Evolutionary conservation across 371 early-diverging fungal genomes (phyloP).

Genomic region (Mortierella sp.): DNA sequence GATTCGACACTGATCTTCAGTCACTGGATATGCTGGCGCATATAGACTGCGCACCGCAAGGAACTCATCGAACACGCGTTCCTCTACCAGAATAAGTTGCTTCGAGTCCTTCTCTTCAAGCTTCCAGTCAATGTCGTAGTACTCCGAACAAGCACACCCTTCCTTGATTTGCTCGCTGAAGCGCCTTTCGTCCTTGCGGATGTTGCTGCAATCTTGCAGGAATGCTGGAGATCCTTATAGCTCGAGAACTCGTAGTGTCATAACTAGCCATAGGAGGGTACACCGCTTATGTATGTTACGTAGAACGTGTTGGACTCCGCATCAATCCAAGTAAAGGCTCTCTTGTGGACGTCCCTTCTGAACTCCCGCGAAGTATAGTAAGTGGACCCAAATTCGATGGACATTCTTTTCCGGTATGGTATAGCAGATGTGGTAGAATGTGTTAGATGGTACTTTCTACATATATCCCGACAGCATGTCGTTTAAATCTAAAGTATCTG

Average conservation of each 20-base stretch:
- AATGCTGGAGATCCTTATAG: conserved; percentile 13
- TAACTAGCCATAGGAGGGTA: too few relatives aligned
- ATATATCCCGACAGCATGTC: not conserved
- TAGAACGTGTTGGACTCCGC: conserved; percentile 7
- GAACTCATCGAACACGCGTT: conserved; percentile 13
- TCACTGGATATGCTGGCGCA: conserved; percentile 10
- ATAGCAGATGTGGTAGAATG: not conserved
- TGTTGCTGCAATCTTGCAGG: not conserved
- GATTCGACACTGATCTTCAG: conserved; percentile 2
- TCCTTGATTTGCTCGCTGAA: not conserved
- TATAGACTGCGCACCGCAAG: conserved; percentile 9
- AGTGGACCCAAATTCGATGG: conserved; percentile 7
- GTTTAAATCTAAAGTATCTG: too few relatives aligned
- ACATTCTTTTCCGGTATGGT: not conserved
- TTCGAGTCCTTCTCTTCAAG: not conserved
- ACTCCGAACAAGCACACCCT: not conserved
- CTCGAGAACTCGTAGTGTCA: conserved; percentile 9
- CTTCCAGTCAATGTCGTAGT: too few relatives aligned
- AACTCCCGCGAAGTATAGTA: conserved; percentile 14
- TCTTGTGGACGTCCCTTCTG: conserved; percentile 7
- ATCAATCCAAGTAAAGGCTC: conserved; percentile 13
- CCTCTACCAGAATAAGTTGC: not conserved
- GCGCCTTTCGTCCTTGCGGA: not conserved
- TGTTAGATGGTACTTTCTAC: not conserved
- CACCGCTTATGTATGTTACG: too few relatives aligned